Conservation (phyloP, 169 alveolate genomes). For the Blepharisma undulans region DNA sequence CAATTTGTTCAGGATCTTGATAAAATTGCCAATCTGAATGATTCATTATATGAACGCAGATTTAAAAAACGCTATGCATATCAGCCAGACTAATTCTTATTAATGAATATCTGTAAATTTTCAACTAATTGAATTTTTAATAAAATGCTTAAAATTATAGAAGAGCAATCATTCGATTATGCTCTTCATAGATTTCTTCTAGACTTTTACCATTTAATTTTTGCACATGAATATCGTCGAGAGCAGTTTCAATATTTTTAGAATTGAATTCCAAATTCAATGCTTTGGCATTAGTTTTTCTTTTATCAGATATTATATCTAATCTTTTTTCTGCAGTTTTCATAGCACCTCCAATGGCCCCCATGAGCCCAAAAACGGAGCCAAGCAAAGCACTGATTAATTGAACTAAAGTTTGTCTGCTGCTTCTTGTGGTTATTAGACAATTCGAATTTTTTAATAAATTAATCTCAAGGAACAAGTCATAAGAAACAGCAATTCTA, state of each 20-base stretch:
- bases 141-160: no score
- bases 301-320: no score
- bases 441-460: background rate
- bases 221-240: no score
- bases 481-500: background rate
- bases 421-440: background rate
- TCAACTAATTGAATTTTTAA: background rate
- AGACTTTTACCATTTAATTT: no score
- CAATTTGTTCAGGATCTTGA: background rate
- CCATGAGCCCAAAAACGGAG: background rate
- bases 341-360: background rate
- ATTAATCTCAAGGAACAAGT: background rate
- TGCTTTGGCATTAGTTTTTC: no score
- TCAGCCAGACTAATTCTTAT: no score
- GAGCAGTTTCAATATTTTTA: no score
- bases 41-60: background rate
- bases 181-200: no score
- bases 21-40: background rate
- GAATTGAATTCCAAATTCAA: no score
- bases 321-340: background rate
- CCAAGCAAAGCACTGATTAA: background rate
- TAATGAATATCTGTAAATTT: no score
- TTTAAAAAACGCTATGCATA: background rate
- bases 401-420: background rate
- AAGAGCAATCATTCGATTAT: no score